phyloP scores from a whole-genome alignment of 2,329 filamentous ascomycete species.

The Venturia oleaginea region DNA sequence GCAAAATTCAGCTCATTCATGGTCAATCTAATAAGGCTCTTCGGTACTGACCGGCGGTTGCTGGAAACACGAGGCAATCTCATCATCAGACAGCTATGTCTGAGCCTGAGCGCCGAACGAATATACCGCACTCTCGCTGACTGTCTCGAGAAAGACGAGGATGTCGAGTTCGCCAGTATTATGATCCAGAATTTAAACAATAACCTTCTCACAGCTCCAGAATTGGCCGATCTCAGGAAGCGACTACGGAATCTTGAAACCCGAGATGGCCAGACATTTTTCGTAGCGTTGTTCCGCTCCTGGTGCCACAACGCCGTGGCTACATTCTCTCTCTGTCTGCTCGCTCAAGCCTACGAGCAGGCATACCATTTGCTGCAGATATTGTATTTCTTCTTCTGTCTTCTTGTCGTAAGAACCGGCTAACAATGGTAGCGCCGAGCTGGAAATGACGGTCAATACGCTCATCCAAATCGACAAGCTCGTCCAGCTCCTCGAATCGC shows the following conservation, averaged over 20 bases:
- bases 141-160: constrained; percentile 94
- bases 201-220: constrained; percentile 94
- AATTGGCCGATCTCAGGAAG: constrained; percentile 83
- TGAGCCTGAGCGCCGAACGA: constrained; percentile 84
- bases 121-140: constrained; percentile 95
- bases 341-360: constrained; percentile 96
- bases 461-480: constrained; percentile 98
- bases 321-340: constrained; percentile 88
- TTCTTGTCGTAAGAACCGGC: constrained; percentile 20
- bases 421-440: constrained; percentile 59
- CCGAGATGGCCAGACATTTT: constrained; percentile 89
- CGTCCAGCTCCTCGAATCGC: constrained; percentile 91
- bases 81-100: constrained; percentile 90
- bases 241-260: constrained; percentile 83
- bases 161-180: constrained; percentile 96
- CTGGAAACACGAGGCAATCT: constrained; percentile 89
- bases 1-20: constrained; percentile 98
- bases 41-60: constrained; percentile 85
- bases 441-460: constrained; percentile 98
- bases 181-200: constrained; percentile 99
- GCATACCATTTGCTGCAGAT: constrained; percentile 93
- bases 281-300: constrained; percentile 85
- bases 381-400: constrained; percentile 52
- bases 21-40: constrained; percentile 90
- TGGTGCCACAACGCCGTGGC: constrained; percentile 99